Base-by-base conservation (phyloP, 805 yeast genomes). In the Cyberlindnera americana region DNA sequence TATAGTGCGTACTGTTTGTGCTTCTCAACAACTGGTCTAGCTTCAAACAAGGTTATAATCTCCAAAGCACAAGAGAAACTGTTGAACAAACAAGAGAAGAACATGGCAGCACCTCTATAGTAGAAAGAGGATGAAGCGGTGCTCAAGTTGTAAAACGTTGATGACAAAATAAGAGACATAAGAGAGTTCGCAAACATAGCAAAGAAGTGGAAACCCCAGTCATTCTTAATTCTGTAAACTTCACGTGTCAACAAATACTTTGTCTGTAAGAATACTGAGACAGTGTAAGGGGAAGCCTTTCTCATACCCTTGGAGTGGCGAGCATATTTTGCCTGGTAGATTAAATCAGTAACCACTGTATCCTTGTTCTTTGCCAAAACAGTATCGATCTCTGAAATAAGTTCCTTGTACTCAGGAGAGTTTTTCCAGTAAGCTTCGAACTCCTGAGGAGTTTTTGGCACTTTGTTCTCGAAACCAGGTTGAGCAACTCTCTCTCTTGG, bases 1-100 rank as follows among this genome's bases (percentile, higher is more conserved):
- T 78, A 78, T 29, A 78, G 56, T 1, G 81, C 77, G 48, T 70
- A 78, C 19, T 69, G 67, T 46, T 71, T 71, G 46, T 78, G 85
- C 53, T 79, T 78, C 47, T 74, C 78, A 26, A 77, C 73, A 44
- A 79, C 69, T n/a, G 76, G 70, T 52, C 84, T 69, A 22, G 51
- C 51, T 40, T 49, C 57, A 23, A 49, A 53, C 18, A 49, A 32
- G 11, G 53, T 35, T 48, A 49, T 65, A 41, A 80, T 69, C 59
- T 80, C 86, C 50, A 78, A 64, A 41, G 78, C 54, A 14, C 81
- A 77, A n/a, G 79, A 65, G 51, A 79, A 75, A 11, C 83, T 77
- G 56, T 78, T 78, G 59, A 77, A 79, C 52, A 79, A 64, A 31
- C 75, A 69, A 17, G 83, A 80, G 57, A 81, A 81, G 62, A 83